Percentiles rank a stretch among this genome's conserved stretches.
These are phyloP conservation scores for Flagelloscypha sp. DNA, from an alignment of 768 basidiomycete genomes.

Conservation along the genomic window DNA sequence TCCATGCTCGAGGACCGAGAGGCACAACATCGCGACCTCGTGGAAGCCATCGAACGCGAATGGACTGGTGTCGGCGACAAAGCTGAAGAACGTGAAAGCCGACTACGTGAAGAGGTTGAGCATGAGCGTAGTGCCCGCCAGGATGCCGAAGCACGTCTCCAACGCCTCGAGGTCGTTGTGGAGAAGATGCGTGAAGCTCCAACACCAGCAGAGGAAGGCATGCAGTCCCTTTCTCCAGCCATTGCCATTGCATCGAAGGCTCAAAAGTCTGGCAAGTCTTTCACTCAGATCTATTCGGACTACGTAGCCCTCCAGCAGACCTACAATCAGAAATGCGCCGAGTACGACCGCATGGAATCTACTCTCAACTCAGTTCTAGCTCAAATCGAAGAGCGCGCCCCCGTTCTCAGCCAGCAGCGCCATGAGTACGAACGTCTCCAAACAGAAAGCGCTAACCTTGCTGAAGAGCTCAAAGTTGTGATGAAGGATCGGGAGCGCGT, in stretches of 20 bases:
- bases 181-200: slow-evolving; percentile 50
- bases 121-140: slow-evolving; percentile 63
- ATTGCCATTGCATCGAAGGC: slow-evolving; percentile 77
- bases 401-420: slow-evolving; percentile 83
- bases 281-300: slow-evolving; percentile 91
- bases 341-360: slow-evolving; percentile 79
- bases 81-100: slow-evolving; percentile 58
- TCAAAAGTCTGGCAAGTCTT: slow-evolving; percentile 79
- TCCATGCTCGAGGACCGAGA: slow-evolving; percentile 84
- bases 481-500: slow-evolving; percentile 74
- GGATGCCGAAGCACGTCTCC: slow-evolving; percentile 60
- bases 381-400: slow-evolving; percentile 90
- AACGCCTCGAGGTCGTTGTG: slow-evolving; percentile 66
- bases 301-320: slow-evolving; percentile 83
- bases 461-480: slow-evolving; percentile 68
- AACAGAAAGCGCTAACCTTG: slow-evolving; percentile 72
- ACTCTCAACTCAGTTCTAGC: slow-evolving; percentile 72
- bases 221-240: slow-evolving; percentile 76
- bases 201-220: slow-evolving; percentile 45
- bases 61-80: slow-evolving; percentile 69
- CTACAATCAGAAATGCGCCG: slow-evolving; percentile 64
- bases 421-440: slow-evolving; percentile 80
- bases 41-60: slow-evolving; percentile 76
- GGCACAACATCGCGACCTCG: slow-evolving; percentile 72
- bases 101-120: slow-evolving; percentile 62